phyloP scores from a whole-genome alignment of 1,284 basidiomycete genomes.

The Trametes versicolor region DNA sequence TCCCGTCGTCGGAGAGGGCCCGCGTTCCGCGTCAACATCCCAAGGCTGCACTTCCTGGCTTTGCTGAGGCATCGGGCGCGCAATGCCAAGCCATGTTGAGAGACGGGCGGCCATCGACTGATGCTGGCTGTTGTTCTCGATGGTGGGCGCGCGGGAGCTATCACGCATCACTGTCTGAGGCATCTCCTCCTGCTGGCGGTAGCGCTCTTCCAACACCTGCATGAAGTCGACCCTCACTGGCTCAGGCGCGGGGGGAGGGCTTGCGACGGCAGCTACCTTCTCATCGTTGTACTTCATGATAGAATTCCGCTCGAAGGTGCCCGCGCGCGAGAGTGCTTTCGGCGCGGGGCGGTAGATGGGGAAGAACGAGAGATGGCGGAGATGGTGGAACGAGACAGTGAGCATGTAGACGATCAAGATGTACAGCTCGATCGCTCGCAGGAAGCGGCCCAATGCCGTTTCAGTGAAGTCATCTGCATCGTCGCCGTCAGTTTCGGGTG shows the following conservation, averaged over 20 bases:
- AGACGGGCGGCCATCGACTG: conserved; percentile 32
- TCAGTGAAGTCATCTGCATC: conserved; percentile 72
- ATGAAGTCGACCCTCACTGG: conserved; percentile 20
- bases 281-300: conserved; percentile 22
- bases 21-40: conserved; percentile 32
- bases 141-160: conserved; percentile 26
- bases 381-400: conserved; percentile 58
- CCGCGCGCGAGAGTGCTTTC: conserved; percentile 42
- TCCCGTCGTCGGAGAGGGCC: conserved; percentile 18
- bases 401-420: conserved; percentile 67
- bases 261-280: background rate
- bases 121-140: conserved; percentile 26
- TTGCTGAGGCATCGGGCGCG: conserved; percentile 24
- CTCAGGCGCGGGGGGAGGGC: background rate
- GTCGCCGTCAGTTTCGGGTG: conserved; percentile 14
- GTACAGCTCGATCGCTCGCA: conserved; percentile 74
- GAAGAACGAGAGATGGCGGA: conserved; percentile 37
- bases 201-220: conserved; percentile 27
- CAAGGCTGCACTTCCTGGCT: conserved; percentile 22
- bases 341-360: conserved; percentile 26
- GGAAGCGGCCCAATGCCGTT: conserved; percentile 72
- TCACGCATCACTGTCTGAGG: conserved; percentile 28
- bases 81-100: conserved; percentile 30
- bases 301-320: conserved; percentile 36
- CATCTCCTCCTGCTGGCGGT: conserved; percentile 25